Evolutionary conservation across 2,329 filamentous ascomycete species (phyloP).

Genomic region (Monilinia vaccinii-corymbosi): DNA sequence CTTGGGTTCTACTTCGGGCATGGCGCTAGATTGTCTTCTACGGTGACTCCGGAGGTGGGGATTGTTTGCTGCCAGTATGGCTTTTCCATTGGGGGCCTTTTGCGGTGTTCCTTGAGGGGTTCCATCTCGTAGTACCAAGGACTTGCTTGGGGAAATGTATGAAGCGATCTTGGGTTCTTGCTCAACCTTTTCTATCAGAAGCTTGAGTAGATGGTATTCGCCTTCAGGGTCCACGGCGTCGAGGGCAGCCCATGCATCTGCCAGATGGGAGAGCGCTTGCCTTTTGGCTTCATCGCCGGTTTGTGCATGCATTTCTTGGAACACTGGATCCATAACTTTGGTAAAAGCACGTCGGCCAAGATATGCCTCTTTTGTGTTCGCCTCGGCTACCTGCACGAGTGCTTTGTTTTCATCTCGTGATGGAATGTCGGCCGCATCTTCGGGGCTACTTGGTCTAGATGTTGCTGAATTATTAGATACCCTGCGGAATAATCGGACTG

Average conservation of each 20-base stretch:
- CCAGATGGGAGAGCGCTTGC: slow-evolving; percentile 73
- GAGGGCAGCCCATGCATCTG: slow-evolving; percentile 76
- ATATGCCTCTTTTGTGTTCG: slow-evolving; percentile 68
- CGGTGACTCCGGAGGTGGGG: slow-evolving; percentile 76
- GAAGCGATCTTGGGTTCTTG: slow-evolving; percentile 55
- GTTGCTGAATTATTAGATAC: slow-evolving; percentile 58
- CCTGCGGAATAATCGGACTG: slow-evolving; percentile 81
- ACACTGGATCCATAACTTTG: slow-evolving; percentile 71
- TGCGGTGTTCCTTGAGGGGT: slow-evolving; percentile 42
- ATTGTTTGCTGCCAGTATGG: slow-evolving; percentile 73
- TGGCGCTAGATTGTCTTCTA: slow-evolving; percentile 41
- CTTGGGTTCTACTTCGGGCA: slow-evolving; percentile 39
- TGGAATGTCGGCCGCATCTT: slow-evolving; percentile 20
- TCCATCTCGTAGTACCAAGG: slow-evolving; percentile 44
- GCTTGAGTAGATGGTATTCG: slow-evolving; percentile 73
- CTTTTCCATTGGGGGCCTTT: slow-evolving; percentile 38
- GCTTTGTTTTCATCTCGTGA: slow-evolving; percentile 54
- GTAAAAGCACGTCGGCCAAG: slow-evolving; percentile 74
- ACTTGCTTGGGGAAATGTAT: slow-evolving; percentile 23
- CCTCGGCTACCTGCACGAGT: slow-evolving; percentile 39
- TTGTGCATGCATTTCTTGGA: slow-evolving; percentile 81
- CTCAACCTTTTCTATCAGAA: slow-evolving; percentile 64
- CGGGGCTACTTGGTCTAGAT: slow-evolving; percentile 16
- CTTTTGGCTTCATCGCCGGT: slow-evolving; percentile 62
- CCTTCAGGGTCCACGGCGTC: slow-evolving; percentile 87